Conservation (phyloP, 2,329 filamentous ascomycete species). For the Diaporthe velutina region DNA sequence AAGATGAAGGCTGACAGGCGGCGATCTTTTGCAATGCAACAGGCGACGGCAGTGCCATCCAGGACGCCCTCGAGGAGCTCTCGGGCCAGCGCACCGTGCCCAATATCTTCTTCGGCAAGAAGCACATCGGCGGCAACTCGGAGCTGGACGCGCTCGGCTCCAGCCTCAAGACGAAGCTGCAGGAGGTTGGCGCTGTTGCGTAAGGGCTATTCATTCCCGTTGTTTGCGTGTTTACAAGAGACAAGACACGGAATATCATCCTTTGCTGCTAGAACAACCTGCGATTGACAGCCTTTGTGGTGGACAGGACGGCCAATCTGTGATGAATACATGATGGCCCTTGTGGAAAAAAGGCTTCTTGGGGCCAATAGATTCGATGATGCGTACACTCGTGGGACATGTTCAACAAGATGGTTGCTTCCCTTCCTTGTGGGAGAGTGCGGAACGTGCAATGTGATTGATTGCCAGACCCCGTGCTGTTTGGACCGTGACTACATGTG, state of each 20-base stretch:
- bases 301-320: conserved; percentile 33
- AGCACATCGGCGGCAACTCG: conserved; percentile 98
- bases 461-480: conserved; percentile 2
- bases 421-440: background rate
- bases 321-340: conserved; percentile 2
- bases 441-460: conserved; percentile 23
- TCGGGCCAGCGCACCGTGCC: conserved; percentile 90
- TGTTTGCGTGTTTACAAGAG: background rate
- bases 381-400: background rate
- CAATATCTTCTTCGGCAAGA: conserved; percentile 91
- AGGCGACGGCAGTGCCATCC: conserved; percentile 88
- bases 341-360: background rate
- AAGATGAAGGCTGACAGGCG: background rate
- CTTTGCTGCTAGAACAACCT: background rate
- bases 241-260: background rate
- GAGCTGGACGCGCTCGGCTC: conserved; percentile 76
- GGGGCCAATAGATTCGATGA: conserved; percentile 12
- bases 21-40: conserved; percentile 13
- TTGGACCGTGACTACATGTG: background rate
- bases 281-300: conserved; percentile 32
- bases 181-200: conserved; percentile 57
- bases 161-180: conserved; percentile 66
- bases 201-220: conserved; percentile 47
- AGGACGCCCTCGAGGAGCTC: conserved; percentile 84
- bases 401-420: background rate